A percentile compares a stretch with the other conserved stretches of the same genome.
phyloP scores from a whole-genome alignment of 164 flowering plant species.

The Nelumbo lutea region DNA sequence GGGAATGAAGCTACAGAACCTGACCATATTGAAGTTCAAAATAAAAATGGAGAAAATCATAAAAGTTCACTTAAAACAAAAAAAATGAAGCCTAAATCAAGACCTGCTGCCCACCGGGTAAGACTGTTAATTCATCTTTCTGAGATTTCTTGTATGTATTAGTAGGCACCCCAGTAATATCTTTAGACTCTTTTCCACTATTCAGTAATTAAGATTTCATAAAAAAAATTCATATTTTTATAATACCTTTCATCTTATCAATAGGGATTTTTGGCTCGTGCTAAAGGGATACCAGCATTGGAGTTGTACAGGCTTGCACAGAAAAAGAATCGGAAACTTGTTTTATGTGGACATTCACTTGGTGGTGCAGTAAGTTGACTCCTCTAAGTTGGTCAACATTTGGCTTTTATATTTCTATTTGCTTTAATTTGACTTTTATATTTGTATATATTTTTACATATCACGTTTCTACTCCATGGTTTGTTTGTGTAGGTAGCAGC shows the following conservation, averaged over 20 bases:
- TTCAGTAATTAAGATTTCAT: neutral
- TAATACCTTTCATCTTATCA: constrained; percentile 8
- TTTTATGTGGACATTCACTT: constrained; percentile 97
- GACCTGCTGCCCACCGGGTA: constrained; percentile 97
- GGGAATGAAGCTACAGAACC: constrained; percentile 34
- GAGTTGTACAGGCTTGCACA: constrained; percentile 96
- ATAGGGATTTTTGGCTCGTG: constrained; percentile 96
- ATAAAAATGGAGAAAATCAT: constrained; percentile 29
- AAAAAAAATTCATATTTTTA: neutral
- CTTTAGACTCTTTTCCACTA: neutral
- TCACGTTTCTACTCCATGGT: neutral
- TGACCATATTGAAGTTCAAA: constrained; percentile 28
- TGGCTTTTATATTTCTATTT: neutral
- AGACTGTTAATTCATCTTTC: neutral
- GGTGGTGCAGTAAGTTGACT: constrained; percentile 92
- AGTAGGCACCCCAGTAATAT: neutral
- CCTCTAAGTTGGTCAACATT: neutral
- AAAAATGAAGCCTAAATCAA: constrained; percentile 40
- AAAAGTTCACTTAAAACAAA: constrained; percentile 39
- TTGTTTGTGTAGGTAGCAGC: constrained; percentile 69
- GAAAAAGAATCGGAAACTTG: constrained; percentile 89
- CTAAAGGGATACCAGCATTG: constrained; percentile 98
- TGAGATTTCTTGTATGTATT: constrained; percentile 1
- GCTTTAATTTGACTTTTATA: neutral
- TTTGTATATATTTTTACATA: constrained; percentile 1